Percentiles rank a stretch among this genome's conserved stretches.
Conservation (phyloP, 2,329 filamentous ascomycete genomes). For the Alternaria postmessia region DNA sequence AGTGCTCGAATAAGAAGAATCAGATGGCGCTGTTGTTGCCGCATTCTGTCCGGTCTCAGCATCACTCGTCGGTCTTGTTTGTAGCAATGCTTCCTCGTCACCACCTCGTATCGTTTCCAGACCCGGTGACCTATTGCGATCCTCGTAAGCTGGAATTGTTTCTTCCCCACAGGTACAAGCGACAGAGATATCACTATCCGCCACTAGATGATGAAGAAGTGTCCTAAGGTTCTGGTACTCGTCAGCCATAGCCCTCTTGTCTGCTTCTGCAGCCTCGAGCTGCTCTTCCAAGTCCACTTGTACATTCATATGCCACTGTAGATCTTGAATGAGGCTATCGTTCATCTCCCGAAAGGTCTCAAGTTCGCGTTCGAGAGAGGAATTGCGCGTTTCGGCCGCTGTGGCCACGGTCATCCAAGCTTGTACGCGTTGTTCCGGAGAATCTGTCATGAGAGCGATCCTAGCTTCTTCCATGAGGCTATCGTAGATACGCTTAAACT, state of each 20-base stretch:
- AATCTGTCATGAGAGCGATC: background rate
- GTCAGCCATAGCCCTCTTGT: constrained; percentile 5
- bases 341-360: constrained; percentile 9
- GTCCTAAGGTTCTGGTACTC: background rate
- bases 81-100: background rate
- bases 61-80: background rate
- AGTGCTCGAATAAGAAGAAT: too few species aligned
- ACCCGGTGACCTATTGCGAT: too few species aligned
- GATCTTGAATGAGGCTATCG: constrained; percentile 7
- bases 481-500: constrained; percentile 1
- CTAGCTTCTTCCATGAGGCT: constrained; percentile 2
- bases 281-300: constrained; percentile 8
- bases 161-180: background rate
- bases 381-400: constrained; percentile 10
- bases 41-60: too few species aligned
- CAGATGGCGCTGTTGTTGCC: background rate
- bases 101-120: background rate
- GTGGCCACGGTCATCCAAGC: constrained; percentile 9
- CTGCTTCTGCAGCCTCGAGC: background rate
- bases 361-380: constrained; percentile 14
- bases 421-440: background rate
- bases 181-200: background rate
- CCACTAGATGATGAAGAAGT: background rate
- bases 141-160: too few species aligned
- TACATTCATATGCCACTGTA: constrained; percentile 16